Base-by-base conservation (phyloP, 345 rosid species). In the Rhodamnia argentea region DNA sequence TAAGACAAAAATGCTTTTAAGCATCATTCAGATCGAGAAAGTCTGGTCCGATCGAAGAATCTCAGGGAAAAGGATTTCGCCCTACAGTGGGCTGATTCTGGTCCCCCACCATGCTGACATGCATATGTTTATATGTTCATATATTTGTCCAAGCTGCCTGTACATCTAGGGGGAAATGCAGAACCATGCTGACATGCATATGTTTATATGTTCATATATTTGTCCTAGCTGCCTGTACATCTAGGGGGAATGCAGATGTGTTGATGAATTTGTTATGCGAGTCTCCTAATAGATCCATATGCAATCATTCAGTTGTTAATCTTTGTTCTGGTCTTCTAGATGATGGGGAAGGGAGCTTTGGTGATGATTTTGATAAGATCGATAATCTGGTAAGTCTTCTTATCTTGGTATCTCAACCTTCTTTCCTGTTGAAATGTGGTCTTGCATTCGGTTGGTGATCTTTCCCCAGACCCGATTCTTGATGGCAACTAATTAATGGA, bases 351-450 rank as follows among this genome's bases (percentile, higher is more conserved):
- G 94, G 86, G 86, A 93, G 91, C 91, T 87, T 95, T 53, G 95
- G 87, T 84, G 99, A 96, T 91, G 99, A 96, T 89, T 95, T 96
- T 86, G 98, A 95, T 94, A 94, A 93, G 92, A 94, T 94, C n/a
- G 98, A 89, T 83, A 96, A 91, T 90, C 93, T 96, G 52, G 99
- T 96, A 93, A 95, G 96, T 86, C 86, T 6, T 86, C 86, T 6
- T 16, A 52, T 89, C 52, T 82, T 74, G 0, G 23, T 23, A 32
- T 23, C 55, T 81, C 32, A 11, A 55, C 24, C 27, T 51, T 37
- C 75, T 15, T 81, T 20, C 37, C 54, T 2, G 2, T 57, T 26
- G 37, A 9, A 18, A 26, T 75, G 13, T 76, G 18, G 42, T 62
- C 37, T 29, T 29, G 52, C 18, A 2, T 59, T 62, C 0, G 3